Conservation (phyloP, 345 rosid species). For the Eucalyptus cladocalyx region DNA sequence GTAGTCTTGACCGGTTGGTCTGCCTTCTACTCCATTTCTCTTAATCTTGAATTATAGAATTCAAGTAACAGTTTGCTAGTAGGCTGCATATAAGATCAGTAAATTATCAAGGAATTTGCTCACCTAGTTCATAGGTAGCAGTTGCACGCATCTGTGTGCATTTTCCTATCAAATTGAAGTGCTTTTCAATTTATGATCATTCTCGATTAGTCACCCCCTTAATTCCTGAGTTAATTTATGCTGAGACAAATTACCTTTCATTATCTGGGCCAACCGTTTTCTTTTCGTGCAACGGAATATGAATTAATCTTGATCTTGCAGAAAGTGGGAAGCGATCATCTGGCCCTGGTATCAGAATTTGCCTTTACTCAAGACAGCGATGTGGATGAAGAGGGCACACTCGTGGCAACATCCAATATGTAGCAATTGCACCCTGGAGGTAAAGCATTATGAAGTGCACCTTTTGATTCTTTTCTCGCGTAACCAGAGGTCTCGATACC, state of each 20-base stretch:
- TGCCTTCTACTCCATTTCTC: background rate
- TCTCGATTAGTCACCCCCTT: background rate
- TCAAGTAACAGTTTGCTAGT: background rate
- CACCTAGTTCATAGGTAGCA: background rate
- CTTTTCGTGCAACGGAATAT: background rate
- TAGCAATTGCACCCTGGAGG: background rate
- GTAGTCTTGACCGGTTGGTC: background rate
- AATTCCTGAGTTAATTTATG: background rate
- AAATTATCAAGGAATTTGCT: background rate
- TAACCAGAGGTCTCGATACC: background rate
- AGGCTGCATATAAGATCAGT: background rate
- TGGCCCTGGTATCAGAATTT: conserved; percentile 73
- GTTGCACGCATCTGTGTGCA: background rate
- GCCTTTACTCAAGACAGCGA: conserved; percentile 1
- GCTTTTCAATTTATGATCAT: background rate
- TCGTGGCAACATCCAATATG: background rate
- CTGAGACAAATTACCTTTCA: background rate
- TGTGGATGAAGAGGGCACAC: background rate
- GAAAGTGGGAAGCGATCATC: conserved; percentile 79
- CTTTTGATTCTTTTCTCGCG: background rate
- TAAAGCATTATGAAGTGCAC: background rate
- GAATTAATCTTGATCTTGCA: conserved; percentile 1
- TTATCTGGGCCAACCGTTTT: background rate
- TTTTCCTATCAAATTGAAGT: background rate
- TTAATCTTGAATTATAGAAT: background rate